Evolutionary conservation across 345 rosid species (phyloP).

Genomic region (Lepidium africanum): DNA sequence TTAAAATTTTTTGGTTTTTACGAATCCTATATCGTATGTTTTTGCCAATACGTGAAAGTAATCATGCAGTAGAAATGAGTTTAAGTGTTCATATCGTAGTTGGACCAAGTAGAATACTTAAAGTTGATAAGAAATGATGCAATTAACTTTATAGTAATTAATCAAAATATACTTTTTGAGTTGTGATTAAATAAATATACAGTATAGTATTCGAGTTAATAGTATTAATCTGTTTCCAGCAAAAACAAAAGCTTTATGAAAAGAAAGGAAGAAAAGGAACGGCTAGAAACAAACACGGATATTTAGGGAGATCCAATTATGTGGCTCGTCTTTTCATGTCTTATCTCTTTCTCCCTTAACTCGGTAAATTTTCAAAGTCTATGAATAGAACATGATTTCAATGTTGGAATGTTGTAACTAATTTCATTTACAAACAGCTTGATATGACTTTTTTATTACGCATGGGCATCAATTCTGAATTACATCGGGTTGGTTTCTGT

Average conservation of each 20-base stretch:
- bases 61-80: too few relatives aligned
- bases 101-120: too few relatives aligned
- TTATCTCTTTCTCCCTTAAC: background rate
- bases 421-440: background rate
- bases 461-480: too few relatives aligned
- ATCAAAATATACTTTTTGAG: background rate
- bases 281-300: conserved; percentile 34
- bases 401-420: background rate
- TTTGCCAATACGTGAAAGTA: too few relatives aligned
- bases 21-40: too few relatives aligned
- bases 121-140: background rate
- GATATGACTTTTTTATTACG: background rate
- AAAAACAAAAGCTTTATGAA: conserved; percentile 1
- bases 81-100: too few relatives aligned
- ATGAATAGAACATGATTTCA: background rate
- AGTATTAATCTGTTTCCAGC: background rate
- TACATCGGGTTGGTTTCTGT: too few relatives aligned
- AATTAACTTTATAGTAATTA: background rate
- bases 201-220: background rate
- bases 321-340: conserved; percentile 33
- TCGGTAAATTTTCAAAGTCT: background rate
- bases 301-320: conserved; percentile 27
- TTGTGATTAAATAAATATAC: too few relatives aligned
- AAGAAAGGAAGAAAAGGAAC: conserved; percentile 24
- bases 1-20: too few relatives aligned